Evolutionary conservation across 768 basidiomycete genomes (phyloP).

Genomic region (Phlebiopsis gigantea): DNA sequence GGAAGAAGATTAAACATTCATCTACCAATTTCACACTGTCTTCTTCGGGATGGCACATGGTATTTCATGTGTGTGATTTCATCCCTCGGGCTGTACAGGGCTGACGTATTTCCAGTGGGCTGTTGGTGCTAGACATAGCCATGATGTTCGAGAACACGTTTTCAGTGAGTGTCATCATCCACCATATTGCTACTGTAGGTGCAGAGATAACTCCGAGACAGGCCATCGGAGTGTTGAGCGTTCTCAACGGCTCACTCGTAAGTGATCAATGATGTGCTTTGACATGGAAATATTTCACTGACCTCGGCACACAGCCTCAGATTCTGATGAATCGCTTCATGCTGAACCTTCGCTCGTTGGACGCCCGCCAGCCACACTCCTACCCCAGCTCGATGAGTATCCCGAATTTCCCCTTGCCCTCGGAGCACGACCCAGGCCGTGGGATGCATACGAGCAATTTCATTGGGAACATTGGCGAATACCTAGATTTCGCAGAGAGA

Average conservation of each 20-base stretch:
- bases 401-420: background rate
- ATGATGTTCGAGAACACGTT: background rate
- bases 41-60: background rate
- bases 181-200: background rate
- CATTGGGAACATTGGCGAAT: background rate
- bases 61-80: background rate
- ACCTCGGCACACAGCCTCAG: background rate
- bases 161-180: background rate
- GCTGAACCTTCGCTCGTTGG: background rate
- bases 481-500: too few species aligned
- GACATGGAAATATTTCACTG: background rate
- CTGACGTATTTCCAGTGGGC: background rate
- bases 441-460: too few species aligned
- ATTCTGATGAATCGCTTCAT: background rate
- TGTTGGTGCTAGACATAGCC: background rate
- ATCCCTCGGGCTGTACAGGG: background rate
- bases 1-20: background rate
- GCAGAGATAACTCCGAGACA: background rate
- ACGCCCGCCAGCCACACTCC: background rate
- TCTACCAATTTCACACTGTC: background rate
- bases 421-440: background rate
- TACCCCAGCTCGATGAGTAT: background rate
- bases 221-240: background rate
- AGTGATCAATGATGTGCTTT: background rate
- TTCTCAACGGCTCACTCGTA: background rate